Evolutionary conservation across 1,139 yeast genomes (phyloP).

Genomic region (Blastobotrys malaysiensis): DNA sequence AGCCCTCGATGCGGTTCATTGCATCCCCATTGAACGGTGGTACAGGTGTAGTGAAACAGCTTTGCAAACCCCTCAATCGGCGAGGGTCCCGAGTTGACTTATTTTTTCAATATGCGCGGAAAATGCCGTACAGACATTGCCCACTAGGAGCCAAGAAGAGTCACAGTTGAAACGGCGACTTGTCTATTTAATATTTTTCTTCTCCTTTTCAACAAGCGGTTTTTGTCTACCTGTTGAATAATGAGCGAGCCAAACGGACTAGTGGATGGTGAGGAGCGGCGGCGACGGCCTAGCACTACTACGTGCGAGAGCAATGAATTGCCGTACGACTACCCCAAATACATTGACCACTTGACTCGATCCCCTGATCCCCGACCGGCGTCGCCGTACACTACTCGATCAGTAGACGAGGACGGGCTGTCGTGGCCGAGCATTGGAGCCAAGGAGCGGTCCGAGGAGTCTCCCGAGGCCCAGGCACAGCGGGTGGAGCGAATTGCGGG

Average conservation of each 20-base stretch:
- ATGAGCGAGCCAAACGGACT: neutral
- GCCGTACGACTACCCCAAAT: conserved; percentile 31
- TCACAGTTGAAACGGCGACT: neutral
- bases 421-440: conserved; percentile 97
- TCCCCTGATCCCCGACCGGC: conserved; percentile 72
- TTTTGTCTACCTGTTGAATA: neutral
- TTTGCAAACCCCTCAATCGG: neutral
- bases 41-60: neutral
- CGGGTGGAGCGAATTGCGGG: conserved; percentile 73
- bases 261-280: neutral
- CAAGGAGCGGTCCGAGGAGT: conserved; percentile 61
- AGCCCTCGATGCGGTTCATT: neutral
- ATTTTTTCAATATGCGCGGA: neutral
- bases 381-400: conserved; percentile 80
- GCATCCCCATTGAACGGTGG: neutral
- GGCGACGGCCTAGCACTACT: neutral
- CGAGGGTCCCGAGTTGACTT: neutral
- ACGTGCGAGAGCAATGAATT: conserved; percentile 8
- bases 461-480: conserved; percentile 50
- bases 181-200: neutral
- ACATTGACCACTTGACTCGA: conserved; percentile 34
- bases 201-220: too few species aligned
- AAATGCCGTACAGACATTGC: neutral
- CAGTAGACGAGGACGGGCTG: conserved; percentile 83
- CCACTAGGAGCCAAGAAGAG: neutral